Evolutionary conservation across 768 basidiomycete species (phyloP), one percentile per base, ranked within the genome.

Genomic region (Albatrellus ellisii): DNA sequence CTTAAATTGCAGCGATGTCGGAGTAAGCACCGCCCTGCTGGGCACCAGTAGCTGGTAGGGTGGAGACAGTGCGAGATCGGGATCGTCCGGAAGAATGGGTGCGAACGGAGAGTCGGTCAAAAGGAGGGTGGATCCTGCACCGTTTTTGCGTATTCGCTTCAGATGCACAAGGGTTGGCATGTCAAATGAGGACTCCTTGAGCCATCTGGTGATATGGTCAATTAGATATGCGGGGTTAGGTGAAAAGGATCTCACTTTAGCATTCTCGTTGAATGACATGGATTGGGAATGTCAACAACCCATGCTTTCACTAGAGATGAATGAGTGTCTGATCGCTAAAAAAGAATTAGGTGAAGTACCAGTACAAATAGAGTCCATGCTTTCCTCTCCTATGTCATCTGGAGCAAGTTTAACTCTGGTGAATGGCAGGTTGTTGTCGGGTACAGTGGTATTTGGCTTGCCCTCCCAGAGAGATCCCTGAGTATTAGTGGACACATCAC

Each of bases 231-330:
- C 15, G 18, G 6, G 2, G 39, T n/a, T n/a, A 11, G 36, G 6
- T 36, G 25, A 7, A 26, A 26, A n/a, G 25, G 3, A 29, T 14
- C 66, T 38, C 52, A 81, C 84, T 71, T 79, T 7, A 88, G 64
- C 62, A 85, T 67, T 2, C 64, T 55, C 7, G 73, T 69, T 18
- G 76, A 80, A 39, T 72, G 60, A 33, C 66, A 68, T 18, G 67
- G 68, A 48, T 84, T 72, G 3, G 72, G 72, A 14, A 88, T 66
- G 53, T 87, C 80, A 14, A 84, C 77, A 15, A 75, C 79, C 86
- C 86, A 89, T 41, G 77, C 82, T 35, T 71, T 63, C 27, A 75
- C 85, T 87, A 42, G 28, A 26, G 15, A 39, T 36, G n/a, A 24
- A 36, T 28, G 39, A 46, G 36, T 40, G n/a, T n/a, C n/a, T n/a